Base-by-base conservation (phyloP, 768 basidiomycete genomes). In the Tulasnella calospora region DNA sequence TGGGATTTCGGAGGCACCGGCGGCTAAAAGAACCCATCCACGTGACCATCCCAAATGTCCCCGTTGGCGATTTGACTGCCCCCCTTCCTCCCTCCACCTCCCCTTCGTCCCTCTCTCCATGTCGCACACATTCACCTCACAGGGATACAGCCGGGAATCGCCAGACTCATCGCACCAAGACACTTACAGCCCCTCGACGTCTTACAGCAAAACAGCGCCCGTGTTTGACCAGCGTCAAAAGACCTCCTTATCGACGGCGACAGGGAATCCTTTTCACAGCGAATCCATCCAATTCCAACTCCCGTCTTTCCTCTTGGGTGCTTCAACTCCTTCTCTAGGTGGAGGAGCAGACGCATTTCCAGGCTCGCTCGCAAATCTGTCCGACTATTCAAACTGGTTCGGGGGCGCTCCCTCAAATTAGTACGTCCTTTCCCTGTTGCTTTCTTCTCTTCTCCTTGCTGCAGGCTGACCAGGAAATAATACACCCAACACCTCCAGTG, bases 261-360 rank as follows among this genome's bases (percentile, higher is more conserved):
- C 57, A 12, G 57, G 27, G 5, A 67, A 67, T 27, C 57, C 75
- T 7, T 61, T 61, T 23, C 57, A 38, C 46, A 76, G 38, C 55
- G 75, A 76, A 38, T 8, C 55, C 17, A 72, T 79, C 38, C 72
- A 27, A 30, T 79, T 79, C 51, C 78, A 79, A 74, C 51, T 79
- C 30, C 78, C 78, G 8, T 74, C 72, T 23, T 79, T 79, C 78
- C 73, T 79, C 36, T 33, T 70, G 27, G 73, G 78, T 41, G 77
- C 77, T 38, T 69, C 70, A 33, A 78, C 69, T 46, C 73, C 78
- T 41, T 75, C 78, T 19, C 35, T 72, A n/a, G 78, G 72, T 27
- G 78, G 78, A 33, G 77, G 77, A 44, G 71, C 41, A 27, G 77
- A 78, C 35, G 77, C 71, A 36, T 51, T 78, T 40, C 71, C 77